These are phyloP conservation scores for Trichoderma afroharzianum DNA, from an alignment of 2,329 filamentous ascomycete species.

Conservation along the genomic window DNA sequence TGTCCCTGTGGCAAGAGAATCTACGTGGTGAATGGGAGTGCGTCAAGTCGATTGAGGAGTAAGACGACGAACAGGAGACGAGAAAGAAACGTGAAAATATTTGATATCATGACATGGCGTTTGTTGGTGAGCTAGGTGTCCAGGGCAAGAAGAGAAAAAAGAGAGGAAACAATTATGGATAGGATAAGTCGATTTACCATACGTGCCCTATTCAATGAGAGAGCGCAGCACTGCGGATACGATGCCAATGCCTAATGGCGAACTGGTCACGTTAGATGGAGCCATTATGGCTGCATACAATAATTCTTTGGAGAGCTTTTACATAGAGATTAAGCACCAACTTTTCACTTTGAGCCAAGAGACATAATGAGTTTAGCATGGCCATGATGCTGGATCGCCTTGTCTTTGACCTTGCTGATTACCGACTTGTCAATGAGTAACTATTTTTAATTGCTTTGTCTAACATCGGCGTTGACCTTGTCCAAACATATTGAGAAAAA, in stretches of 20 bases:
- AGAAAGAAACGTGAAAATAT: neutral
- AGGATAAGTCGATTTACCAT: neutral
- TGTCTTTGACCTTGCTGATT: neutral
- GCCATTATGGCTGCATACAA: neutral
- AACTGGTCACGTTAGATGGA: neutral
- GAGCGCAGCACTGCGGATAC: neutral
- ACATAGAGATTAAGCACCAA: neutral
- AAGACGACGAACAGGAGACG: conserved; percentile 23
- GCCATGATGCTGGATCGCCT: neutral
- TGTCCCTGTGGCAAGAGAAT: conserved; percentile 98
- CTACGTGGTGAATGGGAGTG: conserved; percentile 94
- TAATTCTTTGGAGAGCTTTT: neutral
- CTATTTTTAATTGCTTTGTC: neutral
- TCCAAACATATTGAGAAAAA: no score
- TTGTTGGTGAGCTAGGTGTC: conserved; percentile 33
- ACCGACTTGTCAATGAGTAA: neutral
- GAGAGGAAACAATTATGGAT: neutral
- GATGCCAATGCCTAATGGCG: neutral
- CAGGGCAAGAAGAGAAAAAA: conserved; percentile 24
- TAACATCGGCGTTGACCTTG: neutral
- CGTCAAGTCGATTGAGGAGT: conserved; percentile 95
- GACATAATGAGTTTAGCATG: neutral
- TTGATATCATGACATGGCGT: neutral
- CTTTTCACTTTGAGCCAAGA: neutral
- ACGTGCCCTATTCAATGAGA: neutral